Conservation (phyloP, 768 basidiomycete genomes). For the Xanthoconium stramineum region DNA sequence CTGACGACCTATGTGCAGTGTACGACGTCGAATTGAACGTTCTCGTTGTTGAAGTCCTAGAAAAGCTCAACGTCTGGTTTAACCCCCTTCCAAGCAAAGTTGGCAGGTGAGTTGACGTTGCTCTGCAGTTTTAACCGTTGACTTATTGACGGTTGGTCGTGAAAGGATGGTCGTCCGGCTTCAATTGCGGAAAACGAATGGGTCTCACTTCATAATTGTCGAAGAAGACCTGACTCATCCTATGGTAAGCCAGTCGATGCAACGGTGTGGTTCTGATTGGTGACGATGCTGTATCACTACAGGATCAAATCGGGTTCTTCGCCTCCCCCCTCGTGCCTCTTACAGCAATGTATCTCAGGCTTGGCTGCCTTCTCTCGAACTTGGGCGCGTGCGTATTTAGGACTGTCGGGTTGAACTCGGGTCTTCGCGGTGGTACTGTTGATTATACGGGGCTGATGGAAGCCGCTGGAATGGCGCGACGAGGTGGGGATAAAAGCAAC, state of each 20-base stretch:
- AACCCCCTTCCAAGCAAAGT: conserved; percentile 48
- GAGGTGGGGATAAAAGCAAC: not conserved
- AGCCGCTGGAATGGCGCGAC: conserved; percentile 14
- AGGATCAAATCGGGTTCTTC: conserved; percentile 23
- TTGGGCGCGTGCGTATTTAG: conserved; percentile 22
- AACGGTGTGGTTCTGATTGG: not conserved
- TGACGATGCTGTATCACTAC: not conserved
- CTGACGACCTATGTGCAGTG: conserved; percentile 32
- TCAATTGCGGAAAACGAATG: conserved; percentile 43
- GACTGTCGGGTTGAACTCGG: conserved; percentile 19
- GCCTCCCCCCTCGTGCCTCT: conserved; percentile 23
- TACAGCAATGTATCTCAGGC: conserved; percentile 7
- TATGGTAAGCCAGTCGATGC: conserved; percentile 32
- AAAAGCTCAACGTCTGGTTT: conserved; percentile 39
- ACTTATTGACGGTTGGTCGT: not conserved
- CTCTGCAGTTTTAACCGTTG: not conserved
- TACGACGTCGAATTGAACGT: conserved; percentile 43
- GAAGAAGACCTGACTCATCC: conserved; percentile 64
- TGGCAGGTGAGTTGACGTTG: conserved; percentile 39
- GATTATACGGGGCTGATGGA: conserved; percentile 21
- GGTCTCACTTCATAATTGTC: conserved; percentile 42
- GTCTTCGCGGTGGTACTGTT: conserved; percentile 17
- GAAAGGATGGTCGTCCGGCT: conserved; percentile 48
- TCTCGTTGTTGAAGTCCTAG: conserved; percentile 50
- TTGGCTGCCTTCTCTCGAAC: conserved; percentile 23